These are phyloP conservation scores for Calonectria pteridis DNA, from an alignment of 2,329 filamentous ascomycete genomes.

Conservation along the genomic window DNA sequence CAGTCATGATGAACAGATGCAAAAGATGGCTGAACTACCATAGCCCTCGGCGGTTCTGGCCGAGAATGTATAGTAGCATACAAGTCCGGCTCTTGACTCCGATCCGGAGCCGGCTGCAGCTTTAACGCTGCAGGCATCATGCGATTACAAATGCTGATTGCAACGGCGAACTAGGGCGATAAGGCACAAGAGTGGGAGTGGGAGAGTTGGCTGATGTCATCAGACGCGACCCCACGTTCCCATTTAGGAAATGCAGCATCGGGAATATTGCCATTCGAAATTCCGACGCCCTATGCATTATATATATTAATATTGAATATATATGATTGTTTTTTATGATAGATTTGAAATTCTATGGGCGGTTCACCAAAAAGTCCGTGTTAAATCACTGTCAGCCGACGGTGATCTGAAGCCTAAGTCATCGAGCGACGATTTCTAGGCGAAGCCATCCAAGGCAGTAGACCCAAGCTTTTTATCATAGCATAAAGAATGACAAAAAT, in stretches of 20 bases:
- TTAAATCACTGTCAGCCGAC: neutral
- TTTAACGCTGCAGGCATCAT: slow-evolving; percentile 17
- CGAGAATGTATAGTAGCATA: neutral
- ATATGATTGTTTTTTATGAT: too few species aligned
- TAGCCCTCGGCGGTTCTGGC: neutral
- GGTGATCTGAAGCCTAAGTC: neutral
- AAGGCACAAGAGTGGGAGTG: slow-evolving; percentile 12
- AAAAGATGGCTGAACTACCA: neutral
- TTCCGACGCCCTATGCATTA: neutral
- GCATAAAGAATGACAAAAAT: neutral
- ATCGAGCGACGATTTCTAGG: neutral
- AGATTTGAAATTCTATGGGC: neutral
- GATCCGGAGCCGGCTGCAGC: neutral
- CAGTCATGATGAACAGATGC: slow-evolving; percentile 49
- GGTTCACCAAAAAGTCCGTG: neutral
- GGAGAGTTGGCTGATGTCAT: slow-evolving; percentile 25
- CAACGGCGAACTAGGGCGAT: slow-evolving; percentile 14
- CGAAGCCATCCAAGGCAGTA: neutral
- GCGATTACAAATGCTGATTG: slow-evolving; percentile 27
- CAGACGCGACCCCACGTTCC: slow-evolving; percentile 24
- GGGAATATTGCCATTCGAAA: neutral
- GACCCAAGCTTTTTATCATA: neutral
- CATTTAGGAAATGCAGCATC: slow-evolving; percentile 13
- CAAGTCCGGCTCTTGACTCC: neutral
- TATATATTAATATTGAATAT: neutral